Conservation (phyloP, 768 basidiomycete species). For the Lactarius psammicola region DNA sequence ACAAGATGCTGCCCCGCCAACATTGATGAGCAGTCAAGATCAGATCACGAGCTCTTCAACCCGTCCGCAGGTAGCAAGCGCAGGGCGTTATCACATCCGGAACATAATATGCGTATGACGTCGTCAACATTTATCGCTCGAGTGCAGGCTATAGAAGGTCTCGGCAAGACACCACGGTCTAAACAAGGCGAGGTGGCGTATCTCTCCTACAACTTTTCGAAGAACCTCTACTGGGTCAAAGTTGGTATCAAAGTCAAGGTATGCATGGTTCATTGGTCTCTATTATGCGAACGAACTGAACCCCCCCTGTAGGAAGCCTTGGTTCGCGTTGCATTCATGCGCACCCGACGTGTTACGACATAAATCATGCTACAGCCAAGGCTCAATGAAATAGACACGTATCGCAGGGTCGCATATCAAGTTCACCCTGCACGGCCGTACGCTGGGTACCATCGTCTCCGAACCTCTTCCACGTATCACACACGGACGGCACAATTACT, state of each 20-base stretch:
- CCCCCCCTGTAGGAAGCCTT: slow-evolving; percentile 67
- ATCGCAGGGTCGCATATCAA: slow-evolving; percentile 69
- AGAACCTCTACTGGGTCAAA: slow-evolving; percentile 85
- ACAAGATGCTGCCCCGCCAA: slow-evolving; percentile 35
- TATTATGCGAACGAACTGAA: not conserved
- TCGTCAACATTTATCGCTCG: slow-evolving; percentile 92
- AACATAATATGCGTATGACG: slow-evolving; percentile 86
- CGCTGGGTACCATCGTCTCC: slow-evolving; percentile 83
- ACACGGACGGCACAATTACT: slow-evolving; percentile 85
- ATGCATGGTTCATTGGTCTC: slow-evolving; percentile 31
- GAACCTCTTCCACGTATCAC: slow-evolving; percentile 80
- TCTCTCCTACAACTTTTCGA: slow-evolving; percentile 83
- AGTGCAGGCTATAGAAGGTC: slow-evolving; percentile 75
- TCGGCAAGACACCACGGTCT: slow-evolving; percentile 64
- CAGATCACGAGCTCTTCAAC: slow-evolving; percentile 56
- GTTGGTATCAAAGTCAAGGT: slow-evolving; percentile 85
- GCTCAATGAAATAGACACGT: slow-evolving; percentile 18
- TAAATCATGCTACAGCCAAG: slow-evolving; percentile 65
- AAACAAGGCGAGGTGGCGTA: slow-evolving; percentile 86
- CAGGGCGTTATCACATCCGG: slow-evolving; percentile 66
- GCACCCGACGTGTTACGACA: slow-evolving; percentile 87
- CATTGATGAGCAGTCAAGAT: slow-evolving; percentile 42
- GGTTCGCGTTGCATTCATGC: slow-evolving; percentile 78
- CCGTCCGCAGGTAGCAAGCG: slow-evolving; percentile 56
- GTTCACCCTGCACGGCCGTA: slow-evolving; percentile 83